Evolutionary conservation across 768 basidiomycete genomes (phyloP).

Genomic region (Erythrobasidium yunnanense): DNA sequence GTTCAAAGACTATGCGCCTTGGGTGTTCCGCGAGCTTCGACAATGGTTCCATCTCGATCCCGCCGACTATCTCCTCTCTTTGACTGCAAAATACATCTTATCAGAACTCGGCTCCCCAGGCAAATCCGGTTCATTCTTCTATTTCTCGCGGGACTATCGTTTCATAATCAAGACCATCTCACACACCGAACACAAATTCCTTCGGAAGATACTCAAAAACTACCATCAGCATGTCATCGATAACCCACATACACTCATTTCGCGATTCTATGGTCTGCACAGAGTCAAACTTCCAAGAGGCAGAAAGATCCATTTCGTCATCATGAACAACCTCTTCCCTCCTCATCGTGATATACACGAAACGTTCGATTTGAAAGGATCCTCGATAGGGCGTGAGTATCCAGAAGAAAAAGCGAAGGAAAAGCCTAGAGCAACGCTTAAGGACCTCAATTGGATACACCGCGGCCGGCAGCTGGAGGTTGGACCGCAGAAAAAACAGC

Average conservation of each 20-base stretch:
- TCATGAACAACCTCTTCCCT: conserved; percentile 99
- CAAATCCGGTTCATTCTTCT: conserved; percentile 98
- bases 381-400: conserved; percentile 76
- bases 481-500: conserved; percentile 89
- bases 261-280: conserved; percentile 91
- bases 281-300: conserved; percentile 92
- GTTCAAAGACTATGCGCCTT: conserved; percentile 98
- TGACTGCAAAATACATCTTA: conserved; percentile 94
- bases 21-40: conserved; percentile 89
- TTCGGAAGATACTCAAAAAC: conserved; percentile 66
- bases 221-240: conserved; percentile 75
- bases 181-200: conserved; percentile 85
- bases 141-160: conserved; percentile 94
- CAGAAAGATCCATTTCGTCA: conserved; percentile 94
- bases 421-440: conserved; percentile 80
- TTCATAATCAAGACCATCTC: conserved; percentile 99
- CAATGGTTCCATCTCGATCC: conserved; percentile 93
- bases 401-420: conserved; percentile 64
- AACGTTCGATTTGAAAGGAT: conserved; percentile 87
- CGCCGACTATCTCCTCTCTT: conserved; percentile 88
- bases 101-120: conserved; percentile 96
- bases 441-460: conserved; percentile 94
- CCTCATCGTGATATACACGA: conserved; percentile 95
- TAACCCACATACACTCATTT: conserved; percentile 88
- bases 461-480: conserved; percentile 64